These are phyloP conservation scores for Colletotrichum spinosum DNA, from an alignment of 2,329 filamentous ascomycete species.

Conservation along the genomic window DNA sequence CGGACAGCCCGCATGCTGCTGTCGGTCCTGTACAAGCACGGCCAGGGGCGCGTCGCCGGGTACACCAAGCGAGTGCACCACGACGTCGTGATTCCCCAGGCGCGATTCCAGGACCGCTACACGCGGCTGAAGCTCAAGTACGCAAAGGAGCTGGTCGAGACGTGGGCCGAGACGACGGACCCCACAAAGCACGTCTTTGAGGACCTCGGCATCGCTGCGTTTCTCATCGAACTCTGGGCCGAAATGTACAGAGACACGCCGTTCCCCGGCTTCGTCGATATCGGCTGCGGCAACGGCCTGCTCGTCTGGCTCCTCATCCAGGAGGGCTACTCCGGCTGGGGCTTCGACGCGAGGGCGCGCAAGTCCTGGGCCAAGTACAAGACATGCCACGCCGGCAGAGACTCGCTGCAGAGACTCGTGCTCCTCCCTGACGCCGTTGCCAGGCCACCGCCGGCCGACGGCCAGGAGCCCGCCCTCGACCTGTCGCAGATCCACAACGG, in stretches of 20 bases:
- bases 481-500: constrained; percentile 63
- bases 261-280: constrained; percentile 94
- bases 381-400: constrained; percentile 31
- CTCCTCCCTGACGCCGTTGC: constrained; percentile 60
- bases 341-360: constrained; percentile 88
- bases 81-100: constrained; percentile 82
- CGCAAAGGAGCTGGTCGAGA: constrained; percentile 75
- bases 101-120: constrained; percentile 85
- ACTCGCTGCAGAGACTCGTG: constrained; percentile 58
- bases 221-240: constrained; percentile 90
- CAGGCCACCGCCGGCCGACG: constrained; percentile 14
- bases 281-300: constrained; percentile 95
- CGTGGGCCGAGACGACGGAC: constrained; percentile 89
- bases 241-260: constrained; percentile 75
- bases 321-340: constrained; percentile 88
- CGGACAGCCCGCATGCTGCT: constrained; percentile 78
- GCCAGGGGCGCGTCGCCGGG: constrained; percentile 71
- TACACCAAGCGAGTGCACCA: constrained; percentile 88
- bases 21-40: constrained; percentile 78
- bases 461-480: constrained; percentile 36
- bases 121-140: constrained; percentile 82
- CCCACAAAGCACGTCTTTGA: constrained; percentile 95
- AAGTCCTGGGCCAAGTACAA: constrained; percentile 87
- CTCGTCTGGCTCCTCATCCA: constrained; percentile 83
- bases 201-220: constrained; percentile 90